phyloP scores from a whole-genome alignment of 2,329 filamentous ascomycete species.

The Penicillium hordei region DNA sequence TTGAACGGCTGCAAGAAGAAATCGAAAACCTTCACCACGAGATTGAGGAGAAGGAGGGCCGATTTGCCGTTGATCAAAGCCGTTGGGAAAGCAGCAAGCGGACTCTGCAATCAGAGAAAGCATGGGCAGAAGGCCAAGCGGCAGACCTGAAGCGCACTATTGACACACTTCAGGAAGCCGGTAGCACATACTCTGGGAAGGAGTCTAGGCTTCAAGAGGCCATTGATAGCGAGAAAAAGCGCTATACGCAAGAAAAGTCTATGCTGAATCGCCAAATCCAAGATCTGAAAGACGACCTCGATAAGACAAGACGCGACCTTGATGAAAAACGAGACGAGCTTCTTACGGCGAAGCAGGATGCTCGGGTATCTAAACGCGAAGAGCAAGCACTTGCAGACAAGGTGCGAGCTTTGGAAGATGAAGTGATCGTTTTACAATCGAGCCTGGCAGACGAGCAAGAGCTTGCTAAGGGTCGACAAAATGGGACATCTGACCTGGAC shows the following conservation, averaged over 20 bases:
- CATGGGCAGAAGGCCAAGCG: slow-evolving; percentile 67
- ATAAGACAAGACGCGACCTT: slow-evolving; percentile 63
- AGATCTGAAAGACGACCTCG: slow-evolving; percentile 69
- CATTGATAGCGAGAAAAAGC: slow-evolving; percentile 68
- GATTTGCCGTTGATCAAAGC: slow-evolving; percentile 69
- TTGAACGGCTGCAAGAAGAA: slow-evolving; percentile 57
- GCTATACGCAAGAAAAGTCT: slow-evolving; percentile 70
- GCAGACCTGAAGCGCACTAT: slow-evolving; percentile 68
- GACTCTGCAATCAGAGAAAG: slow-evolving; percentile 64
- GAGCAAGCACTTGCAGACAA: slow-evolving; percentile 64
- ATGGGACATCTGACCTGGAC: slow-evolving; percentile 60
- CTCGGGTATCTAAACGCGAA: slow-evolving; percentile 66
- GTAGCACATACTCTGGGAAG: slow-evolving; percentile 66
- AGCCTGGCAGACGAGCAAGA: slow-evolving; percentile 65
- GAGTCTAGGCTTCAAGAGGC: slow-evolving; percentile 67
- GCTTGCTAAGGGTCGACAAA: slow-evolving; percentile 57
- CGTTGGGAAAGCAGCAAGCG: slow-evolving; percentile 69
- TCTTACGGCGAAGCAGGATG: slow-evolving; percentile 64
- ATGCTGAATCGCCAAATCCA: slow-evolving; percentile 71
- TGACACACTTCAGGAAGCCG: slow-evolving; percentile 66
- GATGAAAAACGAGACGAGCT: slow-evolving; percentile 67
- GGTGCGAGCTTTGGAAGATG: slow-evolving; percentile 68
- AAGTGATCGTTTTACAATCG: slow-evolving; percentile 70
- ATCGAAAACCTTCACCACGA: slow-evolving; percentile 63
- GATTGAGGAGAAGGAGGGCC: slow-evolving; percentile 67